Conservation (phyloP, 345 rosid genomes). For the Salix dunnii region DNA sequence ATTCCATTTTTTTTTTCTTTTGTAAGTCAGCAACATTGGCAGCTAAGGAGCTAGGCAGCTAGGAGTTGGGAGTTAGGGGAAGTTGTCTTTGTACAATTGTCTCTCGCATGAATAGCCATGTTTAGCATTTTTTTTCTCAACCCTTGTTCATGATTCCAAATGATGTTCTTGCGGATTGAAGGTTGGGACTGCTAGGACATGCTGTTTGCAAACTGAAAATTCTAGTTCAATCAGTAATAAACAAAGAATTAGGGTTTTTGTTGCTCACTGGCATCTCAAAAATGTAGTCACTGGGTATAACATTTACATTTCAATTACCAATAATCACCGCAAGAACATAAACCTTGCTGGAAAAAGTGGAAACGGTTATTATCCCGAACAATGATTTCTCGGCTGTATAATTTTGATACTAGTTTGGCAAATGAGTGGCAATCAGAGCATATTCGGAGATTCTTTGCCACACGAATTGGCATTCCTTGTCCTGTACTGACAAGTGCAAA, state of each 20-base stretch:
- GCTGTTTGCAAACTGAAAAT: not conserved
- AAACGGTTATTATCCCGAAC: constrained; percentile 55
- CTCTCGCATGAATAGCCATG: not conserved
- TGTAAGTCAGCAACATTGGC: too few relatives aligned
- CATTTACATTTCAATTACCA: constrained; percentile 29
- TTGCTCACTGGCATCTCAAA: not conserved
- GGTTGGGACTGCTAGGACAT: not conserved
- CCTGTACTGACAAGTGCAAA: constrained; percentile 45
- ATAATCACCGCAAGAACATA: constrained; percentile 53
- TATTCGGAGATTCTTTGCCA: constrained; percentile 55
- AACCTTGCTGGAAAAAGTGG: constrained; percentile 48
- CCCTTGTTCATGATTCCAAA: not conserved
- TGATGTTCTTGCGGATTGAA: not conserved
- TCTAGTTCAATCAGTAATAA: not conserved
- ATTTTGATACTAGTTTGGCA: constrained; percentile 43
- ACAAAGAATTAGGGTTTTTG: not conserved
- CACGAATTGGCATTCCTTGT: constrained; percentile 37
- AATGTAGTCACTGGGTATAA: not conserved
- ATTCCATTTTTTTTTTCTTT: not conserved
- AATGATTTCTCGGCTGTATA: constrained; percentile 44
- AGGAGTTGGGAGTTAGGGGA: too few relatives aligned
- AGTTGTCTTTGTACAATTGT: too few relatives aligned
- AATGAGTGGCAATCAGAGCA: constrained; percentile 63
- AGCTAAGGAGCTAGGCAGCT: too few relatives aligned
- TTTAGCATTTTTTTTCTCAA: not conserved